Percentiles rank a stretch among this genome's conserved stretches.
phyloP scores from a whole-genome alignment of 2,329 filamentous ascomycete species.

The Neofusicoccum kwambonambiense region DNA sequence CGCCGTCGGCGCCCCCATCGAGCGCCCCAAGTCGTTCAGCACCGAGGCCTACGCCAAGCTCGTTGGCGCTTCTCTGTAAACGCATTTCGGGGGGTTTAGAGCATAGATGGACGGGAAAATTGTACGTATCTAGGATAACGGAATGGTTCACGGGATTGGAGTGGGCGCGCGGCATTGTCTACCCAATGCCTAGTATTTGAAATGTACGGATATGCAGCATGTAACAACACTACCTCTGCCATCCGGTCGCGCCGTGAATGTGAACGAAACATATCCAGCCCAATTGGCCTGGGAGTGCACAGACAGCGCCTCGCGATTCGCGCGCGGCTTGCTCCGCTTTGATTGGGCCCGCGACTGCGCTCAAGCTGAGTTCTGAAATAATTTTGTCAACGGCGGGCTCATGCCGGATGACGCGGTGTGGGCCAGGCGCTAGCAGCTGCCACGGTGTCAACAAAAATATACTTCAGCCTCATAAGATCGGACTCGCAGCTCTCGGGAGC shows the following conservation, averaged over 20 bases:
- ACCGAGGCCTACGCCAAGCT: constrained; percentile 96
- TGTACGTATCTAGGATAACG: constrained; percentile 6
- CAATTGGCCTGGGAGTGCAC: background rate
- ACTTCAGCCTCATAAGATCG: background rate
- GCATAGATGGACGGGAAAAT: constrained; percentile 14
- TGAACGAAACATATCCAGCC: background rate
- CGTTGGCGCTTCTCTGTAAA: constrained; percentile 83
- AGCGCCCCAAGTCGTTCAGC: constrained; percentile 98
- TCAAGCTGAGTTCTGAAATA: background rate
- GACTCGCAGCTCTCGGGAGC: background rate
- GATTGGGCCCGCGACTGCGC: background rate
- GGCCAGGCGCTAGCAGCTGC: background rate
- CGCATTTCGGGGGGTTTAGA: constrained; percentile 9
- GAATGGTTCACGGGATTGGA: constrained; percentile 12
- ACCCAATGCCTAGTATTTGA: constrained; percentile 15
- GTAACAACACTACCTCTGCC: constrained; percentile 5
- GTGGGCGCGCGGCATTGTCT: constrained; percentile 11
- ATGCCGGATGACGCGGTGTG: background rate
- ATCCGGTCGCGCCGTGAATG: background rate
- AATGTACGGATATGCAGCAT: constrained; percentile 6
- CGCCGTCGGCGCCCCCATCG: constrained; percentile 92
- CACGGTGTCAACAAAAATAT: constrained; percentile 3
- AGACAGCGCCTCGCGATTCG: background rate
- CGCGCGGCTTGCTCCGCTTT: background rate
- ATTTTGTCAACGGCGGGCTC: background rate